Evolutionary conservation across 495 filamentous ascomycete genomes (phyloP).

Genomic region (Daldinia bambusicola): DNA sequence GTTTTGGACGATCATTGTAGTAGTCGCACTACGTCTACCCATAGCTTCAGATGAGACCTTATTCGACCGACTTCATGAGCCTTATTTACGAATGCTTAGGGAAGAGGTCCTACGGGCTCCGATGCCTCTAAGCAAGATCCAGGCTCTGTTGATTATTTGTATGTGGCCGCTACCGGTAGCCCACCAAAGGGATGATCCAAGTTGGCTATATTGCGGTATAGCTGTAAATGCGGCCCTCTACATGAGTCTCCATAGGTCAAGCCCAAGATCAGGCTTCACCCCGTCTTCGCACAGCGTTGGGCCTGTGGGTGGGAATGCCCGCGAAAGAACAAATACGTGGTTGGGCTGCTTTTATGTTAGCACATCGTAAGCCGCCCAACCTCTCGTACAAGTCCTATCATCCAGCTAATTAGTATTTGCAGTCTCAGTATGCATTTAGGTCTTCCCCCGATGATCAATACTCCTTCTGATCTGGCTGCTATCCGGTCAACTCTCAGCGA

Average conservation of each 20-base stretch:
- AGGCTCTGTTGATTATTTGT: slow-evolving; percentile 48
- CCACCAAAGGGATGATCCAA: slow-evolving; percentile 45
- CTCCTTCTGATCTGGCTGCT: slow-evolving; percentile 43
- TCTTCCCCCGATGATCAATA: slow-evolving; percentile 46
- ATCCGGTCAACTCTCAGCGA: slow-evolving; percentile 37
- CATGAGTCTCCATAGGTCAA: slow-evolving; percentile 46
- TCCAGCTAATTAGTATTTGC: slow-evolving; percentile 6
- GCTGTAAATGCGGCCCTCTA: slow-evolving; percentile 47
- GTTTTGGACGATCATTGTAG: slow-evolving; percentile 49
- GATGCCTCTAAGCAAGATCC: slow-evolving; percentile 46
- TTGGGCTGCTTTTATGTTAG: slow-evolving; percentile 49
- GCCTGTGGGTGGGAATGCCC: slow-evolving; percentile 26
- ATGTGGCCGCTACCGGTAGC: slow-evolving; percentile 47
- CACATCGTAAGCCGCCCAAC: slow-evolving; percentile 40
- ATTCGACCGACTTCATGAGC: slow-evolving; percentile 37
- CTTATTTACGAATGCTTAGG: slow-evolving; percentile 40
- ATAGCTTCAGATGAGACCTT: slow-evolving; percentile 31
- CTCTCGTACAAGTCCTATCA: neutral
- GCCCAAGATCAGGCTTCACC: slow-evolving; percentile 13
- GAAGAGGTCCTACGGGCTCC: slow-evolving; percentile 36
- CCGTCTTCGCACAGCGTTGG: slow-evolving; percentile 32
- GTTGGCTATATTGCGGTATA: slow-evolving; percentile 50
- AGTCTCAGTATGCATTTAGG: slow-evolving; percentile 50
- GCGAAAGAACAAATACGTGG: slow-evolving; percentile 46
- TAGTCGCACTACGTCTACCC: slow-evolving; percentile 27